Percentiles rank a stretch among this genome's conserved stretches.
These are phyloP conservation scores for Trichoderma sp. DNA, from an alignment of 2,329 filamentous ascomycete genomes.

Conservation along the genomic window DNA sequence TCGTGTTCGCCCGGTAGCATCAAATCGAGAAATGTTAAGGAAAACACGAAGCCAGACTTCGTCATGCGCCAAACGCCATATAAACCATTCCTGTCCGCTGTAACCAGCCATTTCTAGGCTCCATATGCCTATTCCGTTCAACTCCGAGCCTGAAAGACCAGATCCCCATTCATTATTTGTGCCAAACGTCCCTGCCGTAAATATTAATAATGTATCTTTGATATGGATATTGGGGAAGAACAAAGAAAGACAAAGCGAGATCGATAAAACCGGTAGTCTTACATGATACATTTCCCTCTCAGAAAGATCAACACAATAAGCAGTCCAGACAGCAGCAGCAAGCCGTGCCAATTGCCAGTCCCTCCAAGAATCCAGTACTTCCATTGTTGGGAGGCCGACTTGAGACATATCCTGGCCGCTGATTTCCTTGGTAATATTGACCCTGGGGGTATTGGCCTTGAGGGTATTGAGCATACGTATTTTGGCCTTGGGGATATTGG, in stretches of 20 bases:
- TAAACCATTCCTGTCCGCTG: background rate
- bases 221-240: background rate
- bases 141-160: background rate
- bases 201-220: background rate
- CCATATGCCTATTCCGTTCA: background rate
- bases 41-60: background rate
- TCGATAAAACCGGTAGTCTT: background rate
- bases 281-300: too few relatives aligned
- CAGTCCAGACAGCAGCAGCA: conserved; percentile 62
- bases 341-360: conserved; percentile 53
- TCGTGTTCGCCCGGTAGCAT: background rate
- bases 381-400: conserved; percentile 27
- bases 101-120: background rate
- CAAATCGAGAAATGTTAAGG: background rate
- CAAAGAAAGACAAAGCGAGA: background rate
- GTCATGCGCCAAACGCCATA: background rate
- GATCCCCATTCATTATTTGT: background rate
- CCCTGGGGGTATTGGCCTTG: background rate
- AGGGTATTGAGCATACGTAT: conserved; percentile 37
- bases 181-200: background rate
- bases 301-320: conserved; percentile 47
- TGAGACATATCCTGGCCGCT: conserved; percentile 35
- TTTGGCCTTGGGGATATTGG: conserved; percentile 4
- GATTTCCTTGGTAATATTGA: conserved; percentile 2
- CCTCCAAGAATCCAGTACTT: conserved; percentile 44